Base-by-base conservation (phyloP, 2,329 filamentous ascomycete genomes). In the Paecilomyces sp. region DNA sequence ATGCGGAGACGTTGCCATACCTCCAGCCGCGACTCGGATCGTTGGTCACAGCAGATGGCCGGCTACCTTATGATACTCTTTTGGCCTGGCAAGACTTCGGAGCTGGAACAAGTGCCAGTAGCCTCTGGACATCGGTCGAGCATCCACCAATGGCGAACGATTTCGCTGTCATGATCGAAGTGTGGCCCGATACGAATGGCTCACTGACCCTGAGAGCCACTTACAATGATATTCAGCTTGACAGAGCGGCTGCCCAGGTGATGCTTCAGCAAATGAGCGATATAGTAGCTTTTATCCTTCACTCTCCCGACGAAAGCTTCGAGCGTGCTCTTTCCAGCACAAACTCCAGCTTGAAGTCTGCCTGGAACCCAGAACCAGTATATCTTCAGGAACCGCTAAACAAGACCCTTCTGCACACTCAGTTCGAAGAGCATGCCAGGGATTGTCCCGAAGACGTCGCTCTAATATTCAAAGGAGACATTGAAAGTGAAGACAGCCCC, bases 31-130 rank as follows among this genome's bases (percentile, higher is more conserved):
- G 58, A 15, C 55, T 70, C 2, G 68, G 68, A 15, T 66, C 68
- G 5, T 30, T 69, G 11, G 62, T 65, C 2, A 65, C 62, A 2
- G 60, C 61, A 13, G 62, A 70, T 22, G 67, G 67, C 2, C 62
- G 65, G 5, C 60, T 74, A 18, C 72, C 71, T 7, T 76, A 74
- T 62, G 71, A 76, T 52, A 76, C 74, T 1, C 64, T 70, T 11
- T 58, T 76, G 9, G 72, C 71, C 8, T 69, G 72, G 15, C 74
- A 76, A 57, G 70, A 70, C 55, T 75, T 70, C 56, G 67, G 60
- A 18, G 62, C 62, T 41, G 60, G 61, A 2, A 63, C 60, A 11
- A 60, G 33, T 25, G 25, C 57, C 8, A 64, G 63, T 54, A 56
- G 33, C 3, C 57, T 64, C 12, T 69, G 66, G 66, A 62, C 52